Evolutionary conservation across 129 eudicot species (phyloP).

Genomic region (Heracleum sosnowskyi): DNA sequence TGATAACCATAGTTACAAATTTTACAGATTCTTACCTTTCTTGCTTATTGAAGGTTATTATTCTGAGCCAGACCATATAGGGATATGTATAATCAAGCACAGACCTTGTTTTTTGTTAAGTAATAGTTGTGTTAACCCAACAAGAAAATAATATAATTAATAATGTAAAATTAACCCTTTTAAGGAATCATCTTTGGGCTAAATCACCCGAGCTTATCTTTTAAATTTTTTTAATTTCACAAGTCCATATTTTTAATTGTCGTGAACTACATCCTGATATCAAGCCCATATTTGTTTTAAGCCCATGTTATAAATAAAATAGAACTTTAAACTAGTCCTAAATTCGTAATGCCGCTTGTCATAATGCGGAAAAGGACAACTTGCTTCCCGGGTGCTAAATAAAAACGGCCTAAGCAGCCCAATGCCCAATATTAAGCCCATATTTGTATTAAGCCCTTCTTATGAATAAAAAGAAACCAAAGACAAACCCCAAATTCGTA

Average conservation of each 20-base stretch:
- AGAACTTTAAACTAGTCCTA: not conserved
- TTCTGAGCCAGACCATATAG: no score
- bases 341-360: not conserved
- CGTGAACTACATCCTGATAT: not conserved
- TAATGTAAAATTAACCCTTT: no score
- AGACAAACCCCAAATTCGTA: not conserved
- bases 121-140: no score
- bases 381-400: no score
- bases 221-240: not conserved
- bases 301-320: not conserved
- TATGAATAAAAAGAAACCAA: no score
- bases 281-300: not conserved
- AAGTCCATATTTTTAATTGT: not conserved
- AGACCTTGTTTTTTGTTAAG: no score
- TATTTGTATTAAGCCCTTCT: not conserved
- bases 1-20: not conserved
- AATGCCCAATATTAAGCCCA: not conserved
- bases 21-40: not conserved
- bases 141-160: no score
- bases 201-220: no score
- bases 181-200: no score
- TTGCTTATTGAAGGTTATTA: not conserved
- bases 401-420: not conserved
- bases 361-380: no score
- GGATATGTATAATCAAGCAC: no score